Evolutionary conservation across 1,284 basidiomycete genomes (phyloP).

Genomic region (Rhodotorula sp.): DNA sequence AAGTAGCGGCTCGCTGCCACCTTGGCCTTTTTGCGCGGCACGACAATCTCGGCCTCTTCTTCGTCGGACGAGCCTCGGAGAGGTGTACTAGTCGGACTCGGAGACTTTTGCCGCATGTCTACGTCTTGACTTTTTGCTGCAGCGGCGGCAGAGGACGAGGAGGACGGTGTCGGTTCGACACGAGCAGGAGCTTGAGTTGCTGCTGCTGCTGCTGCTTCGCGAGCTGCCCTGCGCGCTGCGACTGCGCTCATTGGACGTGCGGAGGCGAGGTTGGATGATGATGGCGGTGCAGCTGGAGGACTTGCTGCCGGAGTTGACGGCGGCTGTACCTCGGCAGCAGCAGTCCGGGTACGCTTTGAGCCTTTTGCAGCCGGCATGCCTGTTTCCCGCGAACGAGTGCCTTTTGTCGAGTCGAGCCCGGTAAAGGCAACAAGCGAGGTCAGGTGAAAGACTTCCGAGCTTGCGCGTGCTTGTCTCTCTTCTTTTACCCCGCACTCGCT

Average conservation of each 20-base stretch:
- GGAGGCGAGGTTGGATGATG: neutral
- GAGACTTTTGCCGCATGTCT: too few relatives aligned
- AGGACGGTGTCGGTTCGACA: neutral
- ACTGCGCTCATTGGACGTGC: neutral
- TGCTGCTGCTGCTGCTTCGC: neutral
- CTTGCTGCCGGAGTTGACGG: neutral
- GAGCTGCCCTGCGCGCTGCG: constrained; percentile 32
- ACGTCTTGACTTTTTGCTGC: too few relatives aligned
- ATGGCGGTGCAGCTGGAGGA: neutral
- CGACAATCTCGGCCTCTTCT: neutral
- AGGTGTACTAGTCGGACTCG: too few relatives aligned
- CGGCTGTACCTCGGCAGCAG: neutral
- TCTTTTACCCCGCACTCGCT: neutral
- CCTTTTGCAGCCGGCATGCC: neutral
- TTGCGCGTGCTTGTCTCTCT: neutral
- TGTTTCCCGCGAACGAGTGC: neutral
- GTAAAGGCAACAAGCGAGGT: neutral
- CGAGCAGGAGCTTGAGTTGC: too few relatives aligned
- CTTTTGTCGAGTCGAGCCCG: neutral
- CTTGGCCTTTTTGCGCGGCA: neutral
- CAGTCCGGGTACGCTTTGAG: constrained; percentile 2
- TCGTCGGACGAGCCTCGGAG: too few relatives aligned
- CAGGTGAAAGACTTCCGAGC: neutral
- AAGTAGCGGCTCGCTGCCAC: neutral
- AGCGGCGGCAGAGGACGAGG: neutral